A percentile compares a stretch with the other conserved stretches of the same genome.
phyloP scores from a whole-genome alignment of 2,329 filamentous ascomycete species.

The Colletotrichum navitas region DNA sequence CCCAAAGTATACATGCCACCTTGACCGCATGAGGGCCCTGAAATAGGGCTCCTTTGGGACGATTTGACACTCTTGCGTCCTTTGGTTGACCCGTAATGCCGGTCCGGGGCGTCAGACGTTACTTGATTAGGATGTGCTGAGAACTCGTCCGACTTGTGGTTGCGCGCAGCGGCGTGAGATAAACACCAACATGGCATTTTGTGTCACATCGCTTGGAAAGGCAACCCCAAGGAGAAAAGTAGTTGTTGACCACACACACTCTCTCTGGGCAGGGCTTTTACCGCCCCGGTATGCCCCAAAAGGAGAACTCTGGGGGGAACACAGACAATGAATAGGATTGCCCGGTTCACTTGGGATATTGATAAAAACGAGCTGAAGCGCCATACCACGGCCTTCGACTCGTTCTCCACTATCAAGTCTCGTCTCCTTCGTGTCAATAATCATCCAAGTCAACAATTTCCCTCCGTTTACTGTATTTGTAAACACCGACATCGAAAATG shows the following conservation, averaged over 20 bases:
- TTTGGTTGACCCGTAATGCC: constrained; percentile 7
- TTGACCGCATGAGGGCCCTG: constrained; percentile 15
- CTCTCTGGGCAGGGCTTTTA: constrained; percentile 15
- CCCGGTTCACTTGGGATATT: constrained; percentile 1
- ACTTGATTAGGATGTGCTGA: not conserved
- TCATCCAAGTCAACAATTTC: not conserved
- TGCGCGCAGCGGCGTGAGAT: constrained; percentile 11
- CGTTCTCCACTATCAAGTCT: constrained; percentile 15
- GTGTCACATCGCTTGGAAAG: constrained; percentile 36
- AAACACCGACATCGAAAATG: constrained; percentile 23
- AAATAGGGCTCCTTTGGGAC: constrained; percentile 18
- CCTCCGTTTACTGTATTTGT: not conserved
- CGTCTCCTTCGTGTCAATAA: constrained; percentile 2
- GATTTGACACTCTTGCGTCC: constrained; percentile 6
- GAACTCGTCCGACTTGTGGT: constrained; percentile 17
- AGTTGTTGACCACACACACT: constrained; percentile 26
- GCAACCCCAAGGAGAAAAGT: constrained; percentile 32
- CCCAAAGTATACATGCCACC: constrained; percentile 30
- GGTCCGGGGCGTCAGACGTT: constrained; percentile 15
- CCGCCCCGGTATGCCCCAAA: constrained; percentile 21
- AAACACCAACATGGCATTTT: constrained; percentile 17
- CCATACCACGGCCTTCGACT: constrained; percentile 10
- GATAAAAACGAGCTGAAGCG: constrained; percentile 35
- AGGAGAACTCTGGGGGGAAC: constrained; percentile 25
- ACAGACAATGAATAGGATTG: constrained; percentile 7